These are phyloP conservation scores for Lagenaria siceraria DNA, from an alignment of 306 rosid species.

Conservation along the genomic window DNA sequence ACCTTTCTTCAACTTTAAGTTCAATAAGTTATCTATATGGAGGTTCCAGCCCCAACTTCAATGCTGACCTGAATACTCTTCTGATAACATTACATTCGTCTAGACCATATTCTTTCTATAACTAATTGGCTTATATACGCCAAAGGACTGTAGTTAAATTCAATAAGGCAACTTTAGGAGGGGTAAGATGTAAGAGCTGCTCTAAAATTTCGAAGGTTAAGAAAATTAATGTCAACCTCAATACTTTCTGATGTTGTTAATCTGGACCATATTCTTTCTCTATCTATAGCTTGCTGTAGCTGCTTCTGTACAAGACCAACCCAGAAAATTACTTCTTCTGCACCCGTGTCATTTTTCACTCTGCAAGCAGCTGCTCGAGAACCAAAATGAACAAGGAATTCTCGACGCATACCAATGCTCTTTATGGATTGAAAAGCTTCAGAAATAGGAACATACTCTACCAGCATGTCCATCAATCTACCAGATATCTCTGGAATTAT, in stretches of 20 bases:
- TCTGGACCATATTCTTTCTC: slow-evolving; percentile 95
- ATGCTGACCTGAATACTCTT: slow-evolving; percentile 38
- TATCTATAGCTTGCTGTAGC: slow-evolving; percentile 76
- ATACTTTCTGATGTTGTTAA: slow-evolving; percentile 94
- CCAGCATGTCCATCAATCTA: slow-evolving; percentile 88
- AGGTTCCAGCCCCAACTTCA: background rate
- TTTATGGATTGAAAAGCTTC: slow-evolving; percentile 68
- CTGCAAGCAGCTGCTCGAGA: slow-evolving; percentile 81
- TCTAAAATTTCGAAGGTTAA: slow-evolving; percentile 11
- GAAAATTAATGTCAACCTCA: slow-evolving; percentile 48
- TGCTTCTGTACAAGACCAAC: slow-evolving; percentile 74
- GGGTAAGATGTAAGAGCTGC: slow-evolving; percentile 11
- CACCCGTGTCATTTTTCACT: slow-evolving; percentile 52
- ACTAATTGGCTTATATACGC: slow-evolving; percentile 12
- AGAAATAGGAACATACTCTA: slow-evolving; percentile 53
- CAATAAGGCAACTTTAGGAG: slow-evolving; percentile 4
- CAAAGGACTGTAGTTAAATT: background rate
- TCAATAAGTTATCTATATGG: background rate
- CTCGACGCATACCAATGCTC: slow-evolving; percentile 65
- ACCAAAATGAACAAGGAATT: slow-evolving; percentile 92
- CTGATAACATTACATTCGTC: slow-evolving; percentile 48
- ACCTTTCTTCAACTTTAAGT: slow-evolving; percentile 5
- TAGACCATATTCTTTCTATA: slow-evolving; percentile 83
- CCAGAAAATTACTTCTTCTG: slow-evolving; percentile 94
- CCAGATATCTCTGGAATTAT: slow-evolving; percentile 67